phyloP scores from a whole-genome alignment of 441 rosid genomes.

The Euphorbia schlechtendalii region DNA sequence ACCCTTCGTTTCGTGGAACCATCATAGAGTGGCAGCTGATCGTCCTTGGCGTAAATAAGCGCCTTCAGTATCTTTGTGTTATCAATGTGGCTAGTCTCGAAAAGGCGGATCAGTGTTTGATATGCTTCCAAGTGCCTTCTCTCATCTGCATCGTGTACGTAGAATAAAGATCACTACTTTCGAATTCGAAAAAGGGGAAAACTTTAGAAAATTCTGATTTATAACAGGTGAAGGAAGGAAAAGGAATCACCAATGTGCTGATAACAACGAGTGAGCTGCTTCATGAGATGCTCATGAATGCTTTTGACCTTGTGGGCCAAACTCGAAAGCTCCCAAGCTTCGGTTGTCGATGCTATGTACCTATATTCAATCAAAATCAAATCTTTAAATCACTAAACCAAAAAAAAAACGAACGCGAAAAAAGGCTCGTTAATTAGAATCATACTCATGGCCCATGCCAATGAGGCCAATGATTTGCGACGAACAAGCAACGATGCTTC shows the following conservation, averaged over 20 bases:
- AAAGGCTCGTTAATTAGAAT: background rate
- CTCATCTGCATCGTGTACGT: slow-evolving; percentile 41
- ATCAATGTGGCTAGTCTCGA: slow-evolving; percentile 49
- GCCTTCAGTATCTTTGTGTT: slow-evolving; percentile 67
- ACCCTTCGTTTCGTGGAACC: slow-evolving; percentile 58
- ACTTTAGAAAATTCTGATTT: background rate
- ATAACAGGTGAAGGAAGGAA: too few species aligned
- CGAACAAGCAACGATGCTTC: slow-evolving; percentile 62
- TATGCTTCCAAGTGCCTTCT: slow-evolving; percentile 48
- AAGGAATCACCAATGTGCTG: slow-evolving; percentile 45
- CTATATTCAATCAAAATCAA: slow-evolving; percentile 13
- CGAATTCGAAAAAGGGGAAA: background rate
- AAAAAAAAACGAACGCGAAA: too few species aligned
- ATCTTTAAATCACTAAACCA: too few species aligned
- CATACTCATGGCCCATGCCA: slow-evolving; percentile 60
- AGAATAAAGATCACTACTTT: background rate
- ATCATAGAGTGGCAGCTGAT: slow-evolving; percentile 52
- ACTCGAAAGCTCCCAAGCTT: slow-evolving; percentile 69
- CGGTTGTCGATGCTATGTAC: slow-evolving; percentile 45
- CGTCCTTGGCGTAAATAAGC: slow-evolving; percentile 49
- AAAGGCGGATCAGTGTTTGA: slow-evolving; percentile 37
- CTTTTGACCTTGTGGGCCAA: slow-evolving; percentile 50
- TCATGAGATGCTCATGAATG: slow-evolving; percentile 48
- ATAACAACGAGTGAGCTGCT: slow-evolving; percentile 41
- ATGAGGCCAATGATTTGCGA: slow-evolving; percentile 54